A percentile compares a stretch with the other conserved stretches of the same genome.
Conservation (phyloP, 2,329 filamentous ascomycete genomes). For the Ceratocystiopsis brevicomis region DNA sequence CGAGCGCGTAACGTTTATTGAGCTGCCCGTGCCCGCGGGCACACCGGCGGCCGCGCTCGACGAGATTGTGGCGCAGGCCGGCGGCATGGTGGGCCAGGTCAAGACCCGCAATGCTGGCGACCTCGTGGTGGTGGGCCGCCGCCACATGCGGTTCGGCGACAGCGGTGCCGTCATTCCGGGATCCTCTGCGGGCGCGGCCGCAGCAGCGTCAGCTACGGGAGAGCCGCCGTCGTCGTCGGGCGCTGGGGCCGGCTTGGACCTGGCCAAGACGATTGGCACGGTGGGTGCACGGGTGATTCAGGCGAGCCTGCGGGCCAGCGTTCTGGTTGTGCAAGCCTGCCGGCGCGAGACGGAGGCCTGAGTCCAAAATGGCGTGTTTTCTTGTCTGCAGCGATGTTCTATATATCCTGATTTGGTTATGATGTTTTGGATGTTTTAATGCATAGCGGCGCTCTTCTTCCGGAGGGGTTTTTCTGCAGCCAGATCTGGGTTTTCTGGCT, state of each 20-base stretch:
- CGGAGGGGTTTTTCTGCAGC: too few relatives aligned
- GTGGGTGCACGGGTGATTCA: conserved; percentile 41
- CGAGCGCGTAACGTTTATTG: conserved; percentile 27
- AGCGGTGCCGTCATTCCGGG: not conserved
- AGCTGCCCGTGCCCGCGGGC: conserved; percentile 21
- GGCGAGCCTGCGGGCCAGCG: conserved; percentile 41
- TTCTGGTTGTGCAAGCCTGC: conserved; percentile 50
- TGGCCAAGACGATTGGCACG: conserved; percentile 36
- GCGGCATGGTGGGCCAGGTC: conserved; percentile 33
- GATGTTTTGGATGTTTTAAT: too few relatives aligned
- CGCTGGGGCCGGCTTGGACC: conserved; percentile 16
- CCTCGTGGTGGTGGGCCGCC: conserved; percentile 46
- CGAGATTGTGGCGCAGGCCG: conserved; percentile 33
- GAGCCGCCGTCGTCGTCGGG: conserved; percentile 6
- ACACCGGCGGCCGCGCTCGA: conserved; percentile 20
- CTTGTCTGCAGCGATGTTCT: not conserved
- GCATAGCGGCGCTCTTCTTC: too few relatives aligned
- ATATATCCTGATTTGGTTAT: not conserved
- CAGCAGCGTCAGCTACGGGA: not conserved
- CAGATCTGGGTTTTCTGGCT: not conserved
- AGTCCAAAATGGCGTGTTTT: not conserved
- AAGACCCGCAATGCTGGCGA: conserved; percentile 49
- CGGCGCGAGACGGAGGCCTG: conserved; percentile 8
- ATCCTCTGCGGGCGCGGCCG: too few relatives aligned
- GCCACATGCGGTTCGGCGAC: conserved; percentile 18